A percentile compares a stretch with the other conserved stretches of the same genome.
Evolutionary conservation across 768 basidiomycete genomes (phyloP).

Genomic region (Russula emetica): DNA sequence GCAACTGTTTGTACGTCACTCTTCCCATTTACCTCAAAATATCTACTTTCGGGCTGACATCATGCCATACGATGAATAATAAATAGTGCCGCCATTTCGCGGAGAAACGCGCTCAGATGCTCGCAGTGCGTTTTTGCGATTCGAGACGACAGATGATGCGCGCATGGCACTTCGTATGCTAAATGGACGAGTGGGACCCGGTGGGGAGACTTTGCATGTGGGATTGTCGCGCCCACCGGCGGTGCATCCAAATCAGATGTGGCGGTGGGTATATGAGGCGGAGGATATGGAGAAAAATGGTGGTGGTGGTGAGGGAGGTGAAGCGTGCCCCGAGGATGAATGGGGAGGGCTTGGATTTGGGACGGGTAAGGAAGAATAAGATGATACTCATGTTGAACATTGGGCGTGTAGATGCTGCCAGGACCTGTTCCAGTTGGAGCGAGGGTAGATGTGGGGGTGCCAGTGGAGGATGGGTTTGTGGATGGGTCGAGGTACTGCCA

Average conservation of each 20-base stretch:
- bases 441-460: too few species aligned
- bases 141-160: not conserved
- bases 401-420: too few species aligned
- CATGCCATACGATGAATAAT: too few species aligned
- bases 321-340: not conserved
- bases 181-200: not conserved
- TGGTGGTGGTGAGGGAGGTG: not conserved
- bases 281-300: not conserved
- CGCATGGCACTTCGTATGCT: not conserved
- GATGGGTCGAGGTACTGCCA: too few species aligned
- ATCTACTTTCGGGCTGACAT: too few species aligned
- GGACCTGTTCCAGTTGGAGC: too few species aligned
- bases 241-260: not conserved
- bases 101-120: not conserved
- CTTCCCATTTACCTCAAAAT: too few species aligned
- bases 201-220: slow-evolving; percentile 1
- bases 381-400: too few species aligned
- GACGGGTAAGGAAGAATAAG: not conserved
- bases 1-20: not conserved
- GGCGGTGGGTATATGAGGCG: not conserved
- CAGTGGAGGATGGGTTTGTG: too few species aligned
- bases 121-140: not conserved
- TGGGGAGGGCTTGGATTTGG: slow-evolving; percentile 9
- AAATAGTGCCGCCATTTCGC: slow-evolving; percentile 16
- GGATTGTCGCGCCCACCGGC: not conserved